Conservation (phyloP, 2,329 filamentous ascomycete genomes). For the Colletotrichum echinochloae region DNA sequence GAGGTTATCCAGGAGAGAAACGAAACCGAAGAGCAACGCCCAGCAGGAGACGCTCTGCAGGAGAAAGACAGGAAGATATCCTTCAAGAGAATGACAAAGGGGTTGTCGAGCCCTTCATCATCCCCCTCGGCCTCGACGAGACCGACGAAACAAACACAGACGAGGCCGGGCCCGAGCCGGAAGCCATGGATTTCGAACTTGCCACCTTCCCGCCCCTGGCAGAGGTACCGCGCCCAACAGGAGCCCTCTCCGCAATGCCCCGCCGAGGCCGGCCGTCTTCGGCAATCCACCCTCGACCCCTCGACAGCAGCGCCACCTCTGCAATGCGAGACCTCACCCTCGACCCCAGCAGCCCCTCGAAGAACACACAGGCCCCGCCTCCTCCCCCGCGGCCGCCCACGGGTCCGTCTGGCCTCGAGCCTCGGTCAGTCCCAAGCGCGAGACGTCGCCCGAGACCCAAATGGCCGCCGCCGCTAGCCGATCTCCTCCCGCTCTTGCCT, state of each 20-base stretch:
- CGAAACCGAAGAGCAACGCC: neutral
- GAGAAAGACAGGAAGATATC: too few relatives aligned
- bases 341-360: conserved; percentile 19
- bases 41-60: neutral
- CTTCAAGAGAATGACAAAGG: too few relatives aligned
- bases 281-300: neutral
- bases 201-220: neutral
- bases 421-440: neutral
- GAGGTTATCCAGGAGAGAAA: neutral
- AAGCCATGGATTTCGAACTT: conserved; percentile 17
- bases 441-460: neutral
- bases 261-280: neutral
- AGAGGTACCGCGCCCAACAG: neutral
- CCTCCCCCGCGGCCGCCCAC: neutral
- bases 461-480: neutral
- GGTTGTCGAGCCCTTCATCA: conserved; percentile 9
- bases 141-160: conserved; percentile 2
- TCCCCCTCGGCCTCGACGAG: conserved; percentile 22
- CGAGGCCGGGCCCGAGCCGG: conserved; percentile 1
- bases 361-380: neutral
- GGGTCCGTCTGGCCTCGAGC: neutral
- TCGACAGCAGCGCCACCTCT: neutral
- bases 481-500: too few relatives aligned
- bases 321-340: conserved; percentile 15
- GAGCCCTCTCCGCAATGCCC: neutral